These are phyloP conservation scores for Phytophthora litchii DNA, from an alignment of 352 stramenopile genomes.

Conservation along the genomic window DNA sequence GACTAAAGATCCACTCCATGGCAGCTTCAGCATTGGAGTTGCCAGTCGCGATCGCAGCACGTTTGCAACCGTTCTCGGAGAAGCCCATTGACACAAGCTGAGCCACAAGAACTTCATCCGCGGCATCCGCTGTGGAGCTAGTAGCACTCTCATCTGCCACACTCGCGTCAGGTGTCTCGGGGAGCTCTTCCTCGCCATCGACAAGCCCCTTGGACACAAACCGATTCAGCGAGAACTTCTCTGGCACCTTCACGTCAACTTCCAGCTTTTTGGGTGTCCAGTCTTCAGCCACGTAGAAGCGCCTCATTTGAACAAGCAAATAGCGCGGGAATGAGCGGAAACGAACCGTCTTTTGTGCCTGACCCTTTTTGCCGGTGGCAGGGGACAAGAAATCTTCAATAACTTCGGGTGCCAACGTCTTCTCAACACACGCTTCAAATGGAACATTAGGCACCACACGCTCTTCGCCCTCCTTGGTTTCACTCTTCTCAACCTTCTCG, in stretches of 20 bases:
- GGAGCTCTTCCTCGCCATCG: slow-evolving; percentile 87
- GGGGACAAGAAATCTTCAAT: slow-evolving; percentile 92
- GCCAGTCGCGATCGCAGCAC: slow-evolving; percentile 92
- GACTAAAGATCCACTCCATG: slow-evolving; percentile 99
- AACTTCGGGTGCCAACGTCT: slow-evolving; percentile 89
- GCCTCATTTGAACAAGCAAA: slow-evolving; percentile 95
- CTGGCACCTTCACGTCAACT: slow-evolving; percentile 95
- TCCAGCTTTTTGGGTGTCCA: slow-evolving; percentile 98
- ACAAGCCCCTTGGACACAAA: slow-evolving; percentile 90
- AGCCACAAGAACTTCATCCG: slow-evolving; percentile 91
- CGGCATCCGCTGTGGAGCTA: slow-evolving; percentile 41
- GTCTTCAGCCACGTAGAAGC: slow-evolving; percentile 96
- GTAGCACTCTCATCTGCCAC: slow-evolving; percentile 11
- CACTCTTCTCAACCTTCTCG: slow-evolving; percentile 34
- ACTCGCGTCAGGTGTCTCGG: slow-evolving; percentile 47
- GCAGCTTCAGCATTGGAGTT: slow-evolving; percentile 93
- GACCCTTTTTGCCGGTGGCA: slow-evolving; percentile 77
- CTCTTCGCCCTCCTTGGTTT: slow-evolving; percentile 55
- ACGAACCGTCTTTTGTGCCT: slow-evolving; percentile 80
- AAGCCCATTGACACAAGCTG: slow-evolving; percentile 99
- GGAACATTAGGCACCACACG: slow-evolving; percentile 92
- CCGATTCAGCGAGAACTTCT: slow-evolving; percentile 78
- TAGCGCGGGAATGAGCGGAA: slow-evolving; percentile 97
- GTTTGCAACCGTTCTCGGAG: slow-evolving; percentile 96
- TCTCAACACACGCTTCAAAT: slow-evolving; percentile 95